Conservation (phyloP, 495 filamentous ascomycete genomes). For the Neurospora sp. region DNA sequence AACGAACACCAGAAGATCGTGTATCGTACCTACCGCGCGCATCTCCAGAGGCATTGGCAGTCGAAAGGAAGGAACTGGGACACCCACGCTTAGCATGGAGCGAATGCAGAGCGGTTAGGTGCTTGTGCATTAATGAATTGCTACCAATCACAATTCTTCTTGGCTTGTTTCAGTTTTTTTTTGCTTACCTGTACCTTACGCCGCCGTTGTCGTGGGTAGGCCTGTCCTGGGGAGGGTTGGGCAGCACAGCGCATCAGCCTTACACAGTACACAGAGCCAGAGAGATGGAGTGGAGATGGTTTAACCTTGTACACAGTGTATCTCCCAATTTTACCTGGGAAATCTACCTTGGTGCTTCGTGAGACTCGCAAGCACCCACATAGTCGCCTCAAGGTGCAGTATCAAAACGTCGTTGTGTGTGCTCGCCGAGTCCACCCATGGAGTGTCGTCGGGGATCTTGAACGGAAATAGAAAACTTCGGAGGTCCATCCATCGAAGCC, state of each 20-base stretch:
- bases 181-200: neutral
- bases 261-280: neutral
- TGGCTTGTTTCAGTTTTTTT: constrained; percentile 20
- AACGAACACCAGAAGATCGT: constrained; percentile 4
- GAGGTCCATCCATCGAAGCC: neutral
- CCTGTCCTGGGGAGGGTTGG: neutral
- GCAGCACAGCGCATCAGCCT: neutral
- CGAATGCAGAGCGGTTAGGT: constrained; percentile 33
- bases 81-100: constrained; percentile 26
- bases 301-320: neutral
- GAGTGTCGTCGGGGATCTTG: neutral
- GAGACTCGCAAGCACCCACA: neutral
- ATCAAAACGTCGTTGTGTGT: neutral
- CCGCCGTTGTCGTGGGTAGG: neutral
- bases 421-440: neutral
- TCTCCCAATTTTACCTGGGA: neutral
- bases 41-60: neutral
- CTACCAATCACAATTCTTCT: constrained; percentile 16
- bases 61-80: neutral
- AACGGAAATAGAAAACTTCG: neutral
- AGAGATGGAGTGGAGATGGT: neutral
- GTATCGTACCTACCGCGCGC: neutral
- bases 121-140: constrained; percentile 22
- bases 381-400: neutral
- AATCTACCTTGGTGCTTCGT: neutral